These are phyloP conservation scores for Babesia microti DNA, from an alignment of 169 alveolate genomes.

Conservation along the genomic window DNA sequence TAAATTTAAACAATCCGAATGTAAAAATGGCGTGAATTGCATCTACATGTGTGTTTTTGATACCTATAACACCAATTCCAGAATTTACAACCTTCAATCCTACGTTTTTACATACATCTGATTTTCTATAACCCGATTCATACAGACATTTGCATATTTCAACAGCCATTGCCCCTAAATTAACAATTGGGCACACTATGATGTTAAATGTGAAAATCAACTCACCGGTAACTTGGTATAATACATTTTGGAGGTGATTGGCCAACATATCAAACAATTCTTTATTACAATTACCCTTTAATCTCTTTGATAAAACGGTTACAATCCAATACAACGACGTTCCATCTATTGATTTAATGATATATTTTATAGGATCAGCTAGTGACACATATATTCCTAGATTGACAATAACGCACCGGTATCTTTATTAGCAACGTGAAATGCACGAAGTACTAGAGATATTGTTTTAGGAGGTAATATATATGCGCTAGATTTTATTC, in stretches of 20 bases:
- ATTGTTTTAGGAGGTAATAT: conserved; percentile 13
- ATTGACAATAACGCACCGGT: conserved; percentile 9
- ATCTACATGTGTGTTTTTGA: no score
- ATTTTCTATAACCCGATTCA: no score
- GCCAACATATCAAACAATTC: conserved; percentile 23
- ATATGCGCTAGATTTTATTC: conserved; percentile 23
- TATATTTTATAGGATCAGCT: conserved; percentile 6
- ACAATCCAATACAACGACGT: conserved; percentile 5
- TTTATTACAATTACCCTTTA: conserved; percentile 27
- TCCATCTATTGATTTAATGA: conserved; percentile 12
- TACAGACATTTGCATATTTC: no score
- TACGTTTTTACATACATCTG: no score
- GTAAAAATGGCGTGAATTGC: no score
- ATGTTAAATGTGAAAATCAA: no score
- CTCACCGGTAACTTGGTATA: conserved; percentile 24
- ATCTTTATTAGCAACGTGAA: conserved; percentile 25
- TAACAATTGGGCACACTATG: no score
- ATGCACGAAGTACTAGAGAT: conserved; percentile 16
- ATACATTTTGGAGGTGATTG: conserved; percentile 32
- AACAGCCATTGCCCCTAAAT: no score
- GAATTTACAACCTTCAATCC: no score
- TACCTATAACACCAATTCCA: no score
- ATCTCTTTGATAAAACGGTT: conserved; percentile 16
- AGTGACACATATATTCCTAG: conserved; percentile 42
- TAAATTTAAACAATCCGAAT: no score